Base-by-base conservation (phyloP, 73 alveolate species). In the Paramecium tetraurelia region DNA sequence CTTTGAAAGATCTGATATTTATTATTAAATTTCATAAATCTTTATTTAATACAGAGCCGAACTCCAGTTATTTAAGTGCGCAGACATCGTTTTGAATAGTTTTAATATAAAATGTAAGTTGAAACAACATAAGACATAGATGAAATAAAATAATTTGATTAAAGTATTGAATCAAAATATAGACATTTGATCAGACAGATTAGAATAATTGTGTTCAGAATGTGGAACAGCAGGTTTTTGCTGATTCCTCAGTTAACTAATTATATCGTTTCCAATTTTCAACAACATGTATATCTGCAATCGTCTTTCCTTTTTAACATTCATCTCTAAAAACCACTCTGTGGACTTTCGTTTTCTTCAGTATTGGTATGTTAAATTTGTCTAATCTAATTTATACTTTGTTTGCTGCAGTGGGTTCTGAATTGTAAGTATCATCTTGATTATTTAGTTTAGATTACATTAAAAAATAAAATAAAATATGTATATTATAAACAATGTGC, bases 241-340 rank as follows among this genome's bases (percentile, higher is more conserved):
- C 11, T 33, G 41, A 33, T 33, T 63, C 84, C 8, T 72, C 59
- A 35, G 57, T 72, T 31, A 72, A 43, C 46, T 36, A 36, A 36
- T 72, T 72, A 72, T 35, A 72, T 72, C 35, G 35, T 72, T 72
- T 72, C 86, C 86, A 72, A 72, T 72, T 72, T 16, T 31, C 59
- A 31, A 72, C 86, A 36, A 72, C 46, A n/a, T 35, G 59, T 9
- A 72, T 38, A 72, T 72, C 86, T 16, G 86, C 33, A 4, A 72
- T 29, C 5, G 22, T 35, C 57, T 33, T 36, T 14, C 38, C 86
- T 72, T 72, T 72, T 38, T 72, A 16, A 36, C 57, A 36, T 20
- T 72, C 68, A 72, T 72, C 86, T 72, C 86, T 72, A 72, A 72
- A 72, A 14, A 72, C 86, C 3, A 72, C 86, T 36, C 86, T 35